These are phyloP conservation scores for Pichiaceae sp. DNA, from an alignment of 1,139 yeast species.

Conservation along the genomic window DNA sequence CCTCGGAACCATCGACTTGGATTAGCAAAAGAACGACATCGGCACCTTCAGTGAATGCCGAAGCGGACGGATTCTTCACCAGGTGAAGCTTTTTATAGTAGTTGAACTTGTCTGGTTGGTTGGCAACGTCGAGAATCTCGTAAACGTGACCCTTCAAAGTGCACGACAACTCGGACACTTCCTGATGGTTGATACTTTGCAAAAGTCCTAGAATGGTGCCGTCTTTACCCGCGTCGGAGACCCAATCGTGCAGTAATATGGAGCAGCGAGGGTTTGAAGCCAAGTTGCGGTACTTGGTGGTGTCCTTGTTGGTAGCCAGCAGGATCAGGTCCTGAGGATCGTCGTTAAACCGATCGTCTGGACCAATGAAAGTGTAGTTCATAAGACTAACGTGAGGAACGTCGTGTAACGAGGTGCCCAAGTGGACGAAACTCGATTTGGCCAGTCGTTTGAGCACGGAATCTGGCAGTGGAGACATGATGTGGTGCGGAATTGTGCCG, in stretches of 20 bases:
- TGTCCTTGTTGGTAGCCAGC: conserved; percentile 58
- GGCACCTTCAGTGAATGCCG: conserved; percentile 55
- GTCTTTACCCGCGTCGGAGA: conserved; percentile 14
- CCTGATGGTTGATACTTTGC: conserved; percentile 66
- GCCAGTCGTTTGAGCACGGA: conserved; percentile 46
- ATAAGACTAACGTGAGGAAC: conserved; percentile 80
- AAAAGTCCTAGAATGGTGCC: conserved; percentile 46
- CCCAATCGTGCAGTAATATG: conserved; percentile 81
- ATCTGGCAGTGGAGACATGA: conserved; percentile 36
- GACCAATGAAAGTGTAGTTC: conserved; percentile 67
- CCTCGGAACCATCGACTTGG: conserved; percentile 56
- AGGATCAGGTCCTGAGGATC: conserved; percentile 38
- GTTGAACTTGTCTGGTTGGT: conserved; percentile 26
- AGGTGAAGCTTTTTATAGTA: conserved; percentile 52
- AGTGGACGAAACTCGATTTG: conserved; percentile 62
- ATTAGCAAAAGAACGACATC: conserved; percentile 61
- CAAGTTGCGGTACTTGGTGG: conserved; percentile 67
- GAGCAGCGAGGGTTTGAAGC: conserved; percentile 66
- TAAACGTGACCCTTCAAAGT: conserved; percentile 66
- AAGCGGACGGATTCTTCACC: conserved; percentile 60
- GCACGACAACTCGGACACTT: conserved; percentile 68
- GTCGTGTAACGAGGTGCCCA: conserved; percentile 63
- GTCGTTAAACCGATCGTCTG: conserved; percentile 23
- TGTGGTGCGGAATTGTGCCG: background rate
- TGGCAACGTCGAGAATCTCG: conserved; percentile 33